Evolutionary conservation across 78 protist genomes (phyloP), one percentile per base, ranked within the genome.

Genomic region (Emiliania huxleyi): DNA sequence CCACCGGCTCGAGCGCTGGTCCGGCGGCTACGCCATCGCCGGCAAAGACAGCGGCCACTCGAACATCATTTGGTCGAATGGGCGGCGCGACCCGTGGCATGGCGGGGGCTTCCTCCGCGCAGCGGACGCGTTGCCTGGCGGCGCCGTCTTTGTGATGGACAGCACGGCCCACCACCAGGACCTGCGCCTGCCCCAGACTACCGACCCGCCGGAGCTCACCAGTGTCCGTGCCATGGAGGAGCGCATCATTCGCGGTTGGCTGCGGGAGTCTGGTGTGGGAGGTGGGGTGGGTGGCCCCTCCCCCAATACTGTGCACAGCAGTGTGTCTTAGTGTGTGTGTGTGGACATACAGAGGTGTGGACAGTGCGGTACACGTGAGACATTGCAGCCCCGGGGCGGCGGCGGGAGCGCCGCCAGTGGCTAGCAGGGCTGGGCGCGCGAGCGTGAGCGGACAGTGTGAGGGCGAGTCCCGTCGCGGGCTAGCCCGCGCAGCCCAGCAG

Each of bases 101-200:
- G 49, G 89, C 49, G 89, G 89, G n/a, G 89, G 89, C 89, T 84
- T 84, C 89, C 49, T 84, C 18, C 42, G 40, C 29, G 38, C 1
- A 40, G n/a, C 40, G 1, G 79, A 69, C 79, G 40, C 35, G 21
- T 19, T 69, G 11, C 79, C 79, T 15, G 79, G 79, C 79, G 79
- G 79, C 79, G 49, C 49, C 8, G 55, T 46, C 43, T 46, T 43
- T 49, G 49, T 84, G 42, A 26, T 84, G 49, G 37, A 84, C 48
- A 26, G 40, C 48, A 46, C 71, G 49, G 89, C 89, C 21, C 89
- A 84, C 89, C 89, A 84, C 49, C 55, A 46, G 3, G 89, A 84
- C 35, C 49, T 84, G 42, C 49, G 89, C 35, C 42, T 26, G 37
- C 89, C 89, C 18, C 19, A 0, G 8, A 23, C 89, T 1, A 25